Base-by-base conservation (phyloP, 306 rosid genomes). In the Dalbergia cochinchinensis region DNA sequence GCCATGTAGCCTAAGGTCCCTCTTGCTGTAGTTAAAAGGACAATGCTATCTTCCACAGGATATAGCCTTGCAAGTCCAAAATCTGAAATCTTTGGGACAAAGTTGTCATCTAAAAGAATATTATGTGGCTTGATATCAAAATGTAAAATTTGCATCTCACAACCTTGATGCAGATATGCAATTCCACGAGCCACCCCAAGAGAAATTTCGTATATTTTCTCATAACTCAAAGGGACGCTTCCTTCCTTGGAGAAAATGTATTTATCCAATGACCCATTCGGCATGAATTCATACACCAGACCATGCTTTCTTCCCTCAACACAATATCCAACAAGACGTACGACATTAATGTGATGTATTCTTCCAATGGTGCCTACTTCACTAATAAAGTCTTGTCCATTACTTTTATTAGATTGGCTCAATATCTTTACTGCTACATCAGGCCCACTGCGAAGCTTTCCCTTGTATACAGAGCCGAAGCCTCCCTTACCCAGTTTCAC, bases 401-500 rank as follows among this genome's bases (percentile, higher is more conserved):
- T 65, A 35, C 37, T 26, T 26, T 26, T 35, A 6, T 35, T 78
- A 0, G 83, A 7, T 14, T 37, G 48, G 5, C 42, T 20, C 62
- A 77, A 58, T 65, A 78, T 55, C 60, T 71, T 83, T 54, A 83
- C 5, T 1, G 86, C 83, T 8, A 78, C 79, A 20, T 54, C 58
- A 15, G 11, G 19, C 0, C 86, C 83, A 16, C 86, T 83, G 10
- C 18, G 12, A 1, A 78, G 72, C 14, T 22, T 80, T 51, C 83
- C 78, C 54, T 39, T 80, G 50, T 39, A 68, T 12, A 78, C 62
- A 11, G n/a, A 13, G 3, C 82, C 82, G 11, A 7, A 82, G 3
- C 83, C 86, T 22, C 86, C 86, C 72, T 83, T 35, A 44, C 86
- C 86, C 4, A 78, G 14, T 39, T 72, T 78, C 0, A 71, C 79